Evolutionary conservation across 1,139 yeast genomes (phyloP), one percentile per base, ranked within the genome.

Genomic region (Starmera stellimalicola): DNA sequence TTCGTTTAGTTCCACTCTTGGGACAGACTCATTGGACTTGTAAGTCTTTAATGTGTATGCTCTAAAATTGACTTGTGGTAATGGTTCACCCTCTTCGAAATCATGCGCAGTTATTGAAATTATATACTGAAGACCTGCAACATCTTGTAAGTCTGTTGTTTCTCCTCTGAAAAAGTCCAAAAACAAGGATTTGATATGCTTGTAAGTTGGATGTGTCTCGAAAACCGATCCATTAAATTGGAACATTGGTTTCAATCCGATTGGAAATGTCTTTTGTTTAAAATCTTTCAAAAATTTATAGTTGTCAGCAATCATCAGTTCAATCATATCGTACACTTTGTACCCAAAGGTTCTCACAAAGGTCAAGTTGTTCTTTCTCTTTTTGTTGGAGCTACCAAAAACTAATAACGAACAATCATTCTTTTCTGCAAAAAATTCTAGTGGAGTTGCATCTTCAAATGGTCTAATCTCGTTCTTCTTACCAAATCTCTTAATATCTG

Each of bases 241-340:
- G 59, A 91, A 82, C 88, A 91, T 77, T 38, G 99, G 99, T 57
- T 85, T 88, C 57, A 88, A 67, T 19, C 99, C 99, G 32, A 91
- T 66, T 32, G 81, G 73, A 59, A 88, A 85, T 1, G 96, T 84
- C 36, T 68, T 58, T 50, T 81, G 81, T 47, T 71, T 77, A 66
- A 91, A 91, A 47, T 91, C 97, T 42, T 71, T 64, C 39, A 91
- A 65, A 33, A 88, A 65, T 56, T 84, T 85, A 55, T 61, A 71
- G 53, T 77, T 73, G 35, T 73, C 73, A 43, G 74, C 77, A 33
- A 88, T 73, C 36, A 82, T 72, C 41, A 91, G 67, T 62, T 93
- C 99, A 51, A 91, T 68, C 96, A 91, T 91, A 55, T 91, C 99
- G 54, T 80, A 88, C 16, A 91, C 64, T 57, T 85, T 83, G 60